Percentiles rank a stretch among this genome's conserved stretches.
phyloP scores from a whole-genome alignment of 2,329 filamentous ascomycete genomes.

The Penicillium sp. region DNA sequence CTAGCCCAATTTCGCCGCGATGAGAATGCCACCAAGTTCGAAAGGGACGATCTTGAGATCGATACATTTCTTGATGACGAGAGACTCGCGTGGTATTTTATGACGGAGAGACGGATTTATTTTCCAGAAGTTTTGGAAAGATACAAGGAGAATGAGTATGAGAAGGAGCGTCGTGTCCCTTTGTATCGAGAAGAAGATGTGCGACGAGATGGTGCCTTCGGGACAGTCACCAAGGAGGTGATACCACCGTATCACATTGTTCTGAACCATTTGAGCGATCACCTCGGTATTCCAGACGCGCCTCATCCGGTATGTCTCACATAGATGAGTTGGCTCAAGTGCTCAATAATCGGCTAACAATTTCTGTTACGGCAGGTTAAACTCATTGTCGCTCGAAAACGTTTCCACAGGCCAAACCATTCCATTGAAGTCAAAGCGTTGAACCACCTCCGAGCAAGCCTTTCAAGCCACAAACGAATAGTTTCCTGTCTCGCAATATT shows the following conservation, averaged over 20 bases:
- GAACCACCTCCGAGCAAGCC: background rate
- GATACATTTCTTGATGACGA: background rate
- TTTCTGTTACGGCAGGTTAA: background rate
- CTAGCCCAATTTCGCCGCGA: constrained; percentile 1
- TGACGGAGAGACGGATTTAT: background rate
- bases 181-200: background rate
- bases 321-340: no score
- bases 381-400: constrained; percentile 1
- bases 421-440: background rate
- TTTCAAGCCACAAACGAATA: constrained; percentile 8
- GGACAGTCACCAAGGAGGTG: background rate
- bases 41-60: constrained; percentile 3
- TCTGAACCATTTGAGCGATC: background rate
- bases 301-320: background rate
- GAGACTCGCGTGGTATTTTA: background rate
- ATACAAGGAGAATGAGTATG: background rate
- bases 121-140: background rate
- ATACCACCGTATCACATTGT: background rate
- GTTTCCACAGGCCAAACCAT: background rate
- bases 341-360: background rate
- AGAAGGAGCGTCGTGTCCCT: background rate
- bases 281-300: background rate
- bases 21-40: constrained; percentile 2
- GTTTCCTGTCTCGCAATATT: constrained; percentile 11
- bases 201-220: background rate